Evolutionary conservation across 176 grass and related monocot genomes (phyloP).

Genomic region (Zoysia pacifica): DNA sequence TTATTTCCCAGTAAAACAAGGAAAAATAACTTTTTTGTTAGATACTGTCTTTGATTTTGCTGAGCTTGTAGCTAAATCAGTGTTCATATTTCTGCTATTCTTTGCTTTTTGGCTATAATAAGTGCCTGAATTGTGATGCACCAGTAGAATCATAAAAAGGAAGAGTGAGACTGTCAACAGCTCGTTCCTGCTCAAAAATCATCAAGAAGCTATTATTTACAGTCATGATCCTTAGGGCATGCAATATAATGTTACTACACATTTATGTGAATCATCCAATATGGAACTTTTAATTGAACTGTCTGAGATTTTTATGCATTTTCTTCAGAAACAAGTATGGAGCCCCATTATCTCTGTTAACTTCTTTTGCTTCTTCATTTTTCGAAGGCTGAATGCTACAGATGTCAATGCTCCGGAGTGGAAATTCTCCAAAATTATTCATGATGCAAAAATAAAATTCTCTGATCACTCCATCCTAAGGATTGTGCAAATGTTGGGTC

Average conservation of each 20-base stretch:
- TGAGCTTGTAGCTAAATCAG: background rate
- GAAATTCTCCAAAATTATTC: slow-evolving; percentile 91
- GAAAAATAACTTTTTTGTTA: background rate
- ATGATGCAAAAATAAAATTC: slow-evolving; percentile 83
- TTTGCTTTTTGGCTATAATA: background rate
- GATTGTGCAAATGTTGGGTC: slow-evolving; percentile 79
- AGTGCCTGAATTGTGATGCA: background rate
- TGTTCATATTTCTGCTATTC: background rate
- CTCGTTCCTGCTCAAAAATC: background rate
- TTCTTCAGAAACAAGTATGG: background rate
- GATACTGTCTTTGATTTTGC: background rate
- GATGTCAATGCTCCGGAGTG: slow-evolving; percentile 91
- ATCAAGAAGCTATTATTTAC: background rate
- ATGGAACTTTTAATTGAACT: slow-evolving; percentile 19
- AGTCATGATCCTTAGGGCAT: background rate
- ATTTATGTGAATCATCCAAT: background rate
- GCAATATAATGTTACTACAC: background rate
- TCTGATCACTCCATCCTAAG: slow-evolving; percentile 87
- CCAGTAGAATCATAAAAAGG: background rate
- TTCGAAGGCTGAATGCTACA: slow-evolving; percentile 86
- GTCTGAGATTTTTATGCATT: background rate
- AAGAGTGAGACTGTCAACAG: background rate
- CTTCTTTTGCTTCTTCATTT: slow-evolving; percentile 48
- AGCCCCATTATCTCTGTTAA: slow-evolving; percentile 13
- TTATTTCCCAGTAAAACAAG: background rate